These are phyloP conservation scores for Hordeum marinum DNA, from an alignment of 176 grass and related monocot species.

Conservation along the genomic window DNA sequence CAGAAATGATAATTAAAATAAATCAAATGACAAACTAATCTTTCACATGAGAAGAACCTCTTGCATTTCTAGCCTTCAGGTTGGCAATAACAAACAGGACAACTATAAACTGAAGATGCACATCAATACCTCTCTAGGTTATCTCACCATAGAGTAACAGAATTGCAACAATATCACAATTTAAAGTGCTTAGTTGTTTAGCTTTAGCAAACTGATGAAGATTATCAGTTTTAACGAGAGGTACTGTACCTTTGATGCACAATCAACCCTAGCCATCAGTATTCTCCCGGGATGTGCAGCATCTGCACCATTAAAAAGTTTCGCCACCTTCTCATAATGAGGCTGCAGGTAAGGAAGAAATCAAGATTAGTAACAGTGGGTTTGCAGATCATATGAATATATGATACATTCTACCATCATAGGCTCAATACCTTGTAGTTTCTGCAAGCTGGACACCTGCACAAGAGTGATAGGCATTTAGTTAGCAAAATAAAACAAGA, in stretches of 20 bases:
- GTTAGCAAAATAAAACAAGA: constrained; percentile 22
- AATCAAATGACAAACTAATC: neutral
- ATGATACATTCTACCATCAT: neutral
- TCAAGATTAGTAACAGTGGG: neutral
- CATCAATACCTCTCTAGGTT: neutral
- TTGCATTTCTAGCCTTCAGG: neutral
- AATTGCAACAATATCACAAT: neutral
- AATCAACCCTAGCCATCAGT: constrained; percentile 91
- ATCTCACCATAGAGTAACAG: neutral
- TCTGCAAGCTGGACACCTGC: constrained; percentile 97
- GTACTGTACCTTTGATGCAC: constrained; percentile 81
- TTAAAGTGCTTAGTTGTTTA: neutral
- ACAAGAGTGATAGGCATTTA: constrained; percentile 17
- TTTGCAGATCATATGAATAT: neutral
- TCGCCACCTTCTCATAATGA: constrained; percentile 95
- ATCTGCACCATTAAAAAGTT: constrained; percentile 85
- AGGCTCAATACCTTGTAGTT: constrained; percentile 85
- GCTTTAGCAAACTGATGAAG: neutral
- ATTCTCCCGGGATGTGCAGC: constrained; percentile 79
- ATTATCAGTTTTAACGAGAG: neutral
- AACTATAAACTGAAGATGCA: neutral
- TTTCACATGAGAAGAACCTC: neutral
- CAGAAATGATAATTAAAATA: neutral
- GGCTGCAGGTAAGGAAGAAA: constrained; percentile 40
- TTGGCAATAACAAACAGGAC: neutral